A percentile compares a stretch with the other conserved stretches of the same genome.
phyloP scores from a whole-genome alignment of 2,329 filamentous ascomycete species.

The Macrophomina pseudophaseolina region DNA sequence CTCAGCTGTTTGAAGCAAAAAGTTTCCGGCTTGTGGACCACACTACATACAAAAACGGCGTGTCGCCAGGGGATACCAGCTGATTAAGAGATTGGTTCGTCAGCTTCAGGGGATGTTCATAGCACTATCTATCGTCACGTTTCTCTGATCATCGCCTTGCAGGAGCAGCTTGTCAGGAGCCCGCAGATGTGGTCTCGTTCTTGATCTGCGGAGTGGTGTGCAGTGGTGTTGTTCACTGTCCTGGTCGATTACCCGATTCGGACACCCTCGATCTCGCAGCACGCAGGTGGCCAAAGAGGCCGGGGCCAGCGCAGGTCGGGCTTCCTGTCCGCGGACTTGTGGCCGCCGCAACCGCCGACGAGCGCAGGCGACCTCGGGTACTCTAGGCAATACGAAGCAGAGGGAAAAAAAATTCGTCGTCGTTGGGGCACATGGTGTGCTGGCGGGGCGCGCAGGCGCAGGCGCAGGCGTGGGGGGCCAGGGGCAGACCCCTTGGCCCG shows the following conservation, averaged over 20 bases:
- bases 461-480: conserved; percentile 4
- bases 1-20: conserved; percentile 1
- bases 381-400: neutral
- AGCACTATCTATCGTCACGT: neutral
- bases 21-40: neutral
- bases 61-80: neutral
- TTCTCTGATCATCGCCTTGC: neutral
- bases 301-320: too few species aligned
- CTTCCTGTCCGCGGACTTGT: neutral
- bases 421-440: neutral
- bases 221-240: neutral
- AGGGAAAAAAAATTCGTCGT: neutral
- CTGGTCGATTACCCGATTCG: neutral
- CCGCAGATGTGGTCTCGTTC: neutral
- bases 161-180: neutral
- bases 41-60: neutral
- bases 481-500: neutral
- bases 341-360: too few species aligned
- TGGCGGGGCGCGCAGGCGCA: conserved; percentile 5
- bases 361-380: too few species aligned
- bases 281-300: neutral
- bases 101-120: neutral
- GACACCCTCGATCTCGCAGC: conserved; percentile 4
- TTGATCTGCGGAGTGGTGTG: conserved; percentile 3
- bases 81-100: neutral